Conservation (phyloP, 306 rosid genomes). For the Dalbergia cultrata region DNA sequence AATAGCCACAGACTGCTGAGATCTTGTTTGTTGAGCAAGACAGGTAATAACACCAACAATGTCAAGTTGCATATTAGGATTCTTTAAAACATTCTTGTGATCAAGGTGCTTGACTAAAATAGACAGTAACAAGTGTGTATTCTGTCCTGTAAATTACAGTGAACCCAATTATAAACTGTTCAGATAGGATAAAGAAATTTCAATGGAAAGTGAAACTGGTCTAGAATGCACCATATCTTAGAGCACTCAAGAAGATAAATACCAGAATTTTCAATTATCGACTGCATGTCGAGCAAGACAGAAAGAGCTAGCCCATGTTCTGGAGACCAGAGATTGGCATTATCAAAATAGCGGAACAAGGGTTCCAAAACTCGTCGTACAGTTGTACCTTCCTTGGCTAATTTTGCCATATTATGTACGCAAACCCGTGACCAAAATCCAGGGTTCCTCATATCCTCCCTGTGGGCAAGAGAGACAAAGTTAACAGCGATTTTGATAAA, state of each 20-base stretch:
- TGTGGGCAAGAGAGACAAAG: slow-evolving; percentile 41
- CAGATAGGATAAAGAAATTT: slow-evolving; percentile 28
- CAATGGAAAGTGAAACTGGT: slow-evolving; percentile 29
- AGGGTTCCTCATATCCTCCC: slow-evolving; percentile 61
- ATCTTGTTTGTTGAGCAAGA: slow-evolving; percentile 79
- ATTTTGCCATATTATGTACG: slow-evolving; percentile 73
- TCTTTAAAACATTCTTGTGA: slow-evolving; percentile 89
- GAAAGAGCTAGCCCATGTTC: slow-evolving; percentile 67
- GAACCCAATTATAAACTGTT: slow-evolving; percentile 34
- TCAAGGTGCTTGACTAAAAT: slow-evolving; percentile 94
- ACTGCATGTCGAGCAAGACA: slow-evolving; percentile 71
- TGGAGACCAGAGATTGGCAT: slow-evolving; percentile 72
- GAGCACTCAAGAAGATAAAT: slow-evolving; percentile 46
- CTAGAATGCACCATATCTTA: slow-evolving; percentile 21
- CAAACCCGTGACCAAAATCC: slow-evolving; percentile 76
- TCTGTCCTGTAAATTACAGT: slow-evolving; percentile 72
- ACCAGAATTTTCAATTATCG: slow-evolving; percentile 69
- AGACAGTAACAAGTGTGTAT: slow-evolving; percentile 85
- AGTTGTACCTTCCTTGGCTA: slow-evolving; percentile 83
- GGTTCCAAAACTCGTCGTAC: slow-evolving; percentile 72
- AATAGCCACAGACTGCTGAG: slow-evolving; percentile 83
- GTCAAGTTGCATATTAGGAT: slow-evolving; percentile 89
- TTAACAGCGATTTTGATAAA: slow-evolving; percentile 25
- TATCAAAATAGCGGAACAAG: slow-evolving; percentile 74
- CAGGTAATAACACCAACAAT: slow-evolving; percentile 76